Evolutionary conservation across 169 alveolate species (phyloP), one percentile per base, ranked within the genome.

Genomic region (Eimeria praecox): DNA sequence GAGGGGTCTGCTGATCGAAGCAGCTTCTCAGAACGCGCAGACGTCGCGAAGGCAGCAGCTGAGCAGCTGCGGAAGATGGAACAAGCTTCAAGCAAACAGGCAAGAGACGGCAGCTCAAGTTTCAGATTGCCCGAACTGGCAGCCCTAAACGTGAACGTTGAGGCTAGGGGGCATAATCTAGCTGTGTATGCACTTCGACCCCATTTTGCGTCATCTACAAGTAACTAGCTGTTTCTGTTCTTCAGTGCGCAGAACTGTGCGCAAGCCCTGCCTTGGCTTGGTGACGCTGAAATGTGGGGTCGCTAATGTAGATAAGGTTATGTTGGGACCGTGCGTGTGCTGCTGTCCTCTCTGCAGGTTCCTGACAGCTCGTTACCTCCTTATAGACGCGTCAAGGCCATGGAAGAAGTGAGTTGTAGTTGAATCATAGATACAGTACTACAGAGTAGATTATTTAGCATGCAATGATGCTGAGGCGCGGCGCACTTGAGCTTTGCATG

Each of bases 41-140:
- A 82, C 9, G 90, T 82, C 52, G 52, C 90, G 33, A n/a, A 33
- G 3, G 90, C 90, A 10, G 90, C 90, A 82, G 90, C 90, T 9
- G 90, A 82, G 73, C 90, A 82, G 49, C 52, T 82, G 62, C 44
- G 90, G 20, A 82, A 49, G 33, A 46, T 82, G 90, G 90, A 10
- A 35, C 30, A 9, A 52, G 44, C 73, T 49, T n/a, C 90, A 35
- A 10, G 52, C 33, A 46, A 82, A 52, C 30, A 82, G 69, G 90
- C 52, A 52, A 82, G 35, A 22, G 33, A 16, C 27, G 87, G 27
- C 38, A 20, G 0, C 64, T 42, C 64, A 77, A 2, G 16, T 6
- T 77, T 42, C 44, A 77, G 3, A 22, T n/a, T 77, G 54, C 64
- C 87, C 8, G 14, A 14, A 16, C 22, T 40, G 87, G 80, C 80